phyloP scores from a whole-genome alignment of 2,329 filamentous ascomycete species.

The Trichoderma sp. region DNA sequence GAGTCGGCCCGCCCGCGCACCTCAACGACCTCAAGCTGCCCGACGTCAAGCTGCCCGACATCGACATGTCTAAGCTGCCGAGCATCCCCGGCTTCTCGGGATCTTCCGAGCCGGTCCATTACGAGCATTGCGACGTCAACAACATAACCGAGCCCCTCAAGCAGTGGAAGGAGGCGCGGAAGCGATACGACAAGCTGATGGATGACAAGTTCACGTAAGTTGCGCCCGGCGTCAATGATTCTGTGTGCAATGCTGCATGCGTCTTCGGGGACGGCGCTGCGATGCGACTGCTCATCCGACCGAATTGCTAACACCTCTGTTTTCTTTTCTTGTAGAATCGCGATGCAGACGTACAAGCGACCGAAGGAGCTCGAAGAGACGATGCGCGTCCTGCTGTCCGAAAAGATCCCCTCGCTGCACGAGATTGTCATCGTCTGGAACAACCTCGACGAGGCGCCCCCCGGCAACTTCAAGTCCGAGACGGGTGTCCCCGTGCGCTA shows the following conservation, averaged over 20 bases:
- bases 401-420: conserved; percentile 35
- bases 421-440: conserved; percentile 39
- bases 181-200: conserved; percentile 46
- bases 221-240: neutral
- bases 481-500: conserved; percentile 36
- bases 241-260: neutral
- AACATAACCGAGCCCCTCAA: conserved; percentile 24
- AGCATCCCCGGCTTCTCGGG: conserved; percentile 11
- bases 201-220: conserved; percentile 38
- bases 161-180: conserved; percentile 22
- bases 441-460: conserved; percentile 34
- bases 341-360: conserved; percentile 35
- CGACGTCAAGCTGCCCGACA: conserved; percentile 23
- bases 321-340: conserved; percentile 31
- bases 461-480: conserved; percentile 31
- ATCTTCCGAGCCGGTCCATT: neutral
- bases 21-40: conserved; percentile 17
- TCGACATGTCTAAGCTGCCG: conserved; percentile 24
- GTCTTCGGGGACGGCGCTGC: neutral
- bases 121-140: conserved; percentile 15
- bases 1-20: conserved; percentile 18
- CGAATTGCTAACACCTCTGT: neutral
- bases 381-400: conserved; percentile 31
- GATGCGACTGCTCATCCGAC: neutral
- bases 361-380: conserved; percentile 36